These are phyloP conservation scores for Bimuria novae-zelandiae DNA, from an alignment of 2,329 filamentous ascomycete species.

Conservation along the genomic window DNA sequence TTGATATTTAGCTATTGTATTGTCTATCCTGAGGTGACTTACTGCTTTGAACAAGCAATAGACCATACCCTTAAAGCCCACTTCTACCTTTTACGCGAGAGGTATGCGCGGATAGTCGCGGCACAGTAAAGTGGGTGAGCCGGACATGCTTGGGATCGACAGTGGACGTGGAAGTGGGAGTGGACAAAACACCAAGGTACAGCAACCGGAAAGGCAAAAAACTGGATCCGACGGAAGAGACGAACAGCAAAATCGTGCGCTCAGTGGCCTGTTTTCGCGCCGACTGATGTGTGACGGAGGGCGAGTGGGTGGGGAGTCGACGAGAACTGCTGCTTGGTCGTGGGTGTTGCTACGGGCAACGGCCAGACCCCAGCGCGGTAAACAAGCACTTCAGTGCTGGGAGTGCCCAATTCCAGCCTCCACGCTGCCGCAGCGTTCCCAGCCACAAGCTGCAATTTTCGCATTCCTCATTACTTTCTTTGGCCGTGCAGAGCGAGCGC, in stretches of 20 bases:
- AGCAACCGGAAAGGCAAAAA: not conserved
- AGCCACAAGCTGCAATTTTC: conserved; percentile 24
- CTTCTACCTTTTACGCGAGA: too few species aligned
- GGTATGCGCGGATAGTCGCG: not conserved
- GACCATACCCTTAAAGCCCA: too few species aligned
- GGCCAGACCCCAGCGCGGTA: conserved; percentile 20
- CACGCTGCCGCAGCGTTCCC: conserved; percentile 28
- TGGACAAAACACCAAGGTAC: not conserved
- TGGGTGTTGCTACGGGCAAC: conserved; percentile 27
- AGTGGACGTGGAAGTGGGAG: too few species aligned
- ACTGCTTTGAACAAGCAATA: too few species aligned
- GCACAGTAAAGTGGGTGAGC: not conserved
- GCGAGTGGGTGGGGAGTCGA: not conserved
- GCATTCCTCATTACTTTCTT: conserved; percentile 41
- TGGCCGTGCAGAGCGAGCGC: conserved; percentile 25
- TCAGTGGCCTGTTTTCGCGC: conserved; percentile 11
- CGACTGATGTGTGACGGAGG: conserved; percentile 12
- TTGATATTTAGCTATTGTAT: too few species aligned
- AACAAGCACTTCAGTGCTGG: conserved; percentile 28
- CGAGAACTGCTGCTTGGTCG: too few species aligned
- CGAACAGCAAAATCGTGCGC: not conserved
- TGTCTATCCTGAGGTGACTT: too few species aligned
- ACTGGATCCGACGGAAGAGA: not conserved
- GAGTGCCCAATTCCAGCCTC: conserved; percentile 30
- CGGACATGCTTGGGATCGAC: not conserved